Evolutionary conservation across 2,329 filamentous ascomycete genomes (phyloP).

Genomic region (Trichoderma hamatum): DNA sequence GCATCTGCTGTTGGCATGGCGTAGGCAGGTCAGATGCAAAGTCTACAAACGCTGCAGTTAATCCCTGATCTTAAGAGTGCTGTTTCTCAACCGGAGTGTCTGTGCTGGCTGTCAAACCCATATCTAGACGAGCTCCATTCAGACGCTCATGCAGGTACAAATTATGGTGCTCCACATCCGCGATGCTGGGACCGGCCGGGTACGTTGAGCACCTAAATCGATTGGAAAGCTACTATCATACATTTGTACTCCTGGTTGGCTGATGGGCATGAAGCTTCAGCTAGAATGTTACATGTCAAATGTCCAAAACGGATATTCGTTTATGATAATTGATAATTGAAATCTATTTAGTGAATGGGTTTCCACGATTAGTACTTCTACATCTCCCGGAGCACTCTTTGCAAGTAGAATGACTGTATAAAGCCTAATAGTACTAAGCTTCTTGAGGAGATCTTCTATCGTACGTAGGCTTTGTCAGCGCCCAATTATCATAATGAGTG

Average conservation of each 20-base stretch:
- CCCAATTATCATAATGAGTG: background rate
- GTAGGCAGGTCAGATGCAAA: constrained; percentile 2
- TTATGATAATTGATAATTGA: background rate
- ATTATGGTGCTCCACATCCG: constrained; percentile 8
- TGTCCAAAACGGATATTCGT: background rate
- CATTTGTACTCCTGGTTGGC: background rate
- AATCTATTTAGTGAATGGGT: background rate
- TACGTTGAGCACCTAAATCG: no score
- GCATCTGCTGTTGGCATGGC: background rate
- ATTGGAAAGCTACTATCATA: background rate
- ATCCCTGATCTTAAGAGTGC: background rate
- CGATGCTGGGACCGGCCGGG: background rate
- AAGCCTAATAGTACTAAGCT: background rate
- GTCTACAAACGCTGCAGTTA: background rate
- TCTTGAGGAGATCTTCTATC: background rate
- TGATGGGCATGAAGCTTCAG: background rate
- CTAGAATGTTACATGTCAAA: background rate
- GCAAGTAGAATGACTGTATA: background rate
- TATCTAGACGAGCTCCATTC: background rate
- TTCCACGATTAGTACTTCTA: background rate
- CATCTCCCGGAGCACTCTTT: background rate
- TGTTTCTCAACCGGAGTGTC: background rate
- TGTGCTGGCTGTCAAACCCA: background rate
- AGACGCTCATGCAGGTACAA: constrained; percentile 14
- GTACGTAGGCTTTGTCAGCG: background rate